A percentile compares a stretch with the other conserved stretches of the same genome.
Evolutionary conservation across 2,329 filamentous ascomycete species (phyloP).

Genomic region (Phialophora tarda): DNA sequence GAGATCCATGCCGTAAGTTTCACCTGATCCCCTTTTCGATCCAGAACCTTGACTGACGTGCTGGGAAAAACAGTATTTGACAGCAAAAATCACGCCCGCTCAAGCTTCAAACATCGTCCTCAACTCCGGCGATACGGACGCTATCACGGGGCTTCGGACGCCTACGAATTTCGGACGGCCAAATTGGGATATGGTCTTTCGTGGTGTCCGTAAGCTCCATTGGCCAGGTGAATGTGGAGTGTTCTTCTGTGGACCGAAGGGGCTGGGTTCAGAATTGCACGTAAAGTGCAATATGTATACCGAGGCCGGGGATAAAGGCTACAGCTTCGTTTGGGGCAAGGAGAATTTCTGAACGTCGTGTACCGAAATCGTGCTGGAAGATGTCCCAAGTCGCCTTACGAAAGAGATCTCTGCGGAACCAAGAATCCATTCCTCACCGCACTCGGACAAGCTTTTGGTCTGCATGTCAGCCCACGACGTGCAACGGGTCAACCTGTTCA

Average conservation of each 20-base stretch:
- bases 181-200: constrained; percentile 91
- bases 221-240: constrained; percentile 74
- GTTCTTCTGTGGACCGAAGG: constrained; percentile 86
- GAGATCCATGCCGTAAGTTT: constrained; percentile 75
- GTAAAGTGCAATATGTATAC: constrained; percentile 88
- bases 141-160: constrained; percentile 80
- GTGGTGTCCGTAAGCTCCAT: constrained; percentile 79
- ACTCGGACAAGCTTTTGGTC: too few species aligned
- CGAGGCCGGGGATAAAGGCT: constrained; percentile 61
- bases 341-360: constrained; percentile 48
- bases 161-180: constrained; percentile 85
- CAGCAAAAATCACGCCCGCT: constrained; percentile 82
- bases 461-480: too few species aligned
- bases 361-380: too few species aligned
- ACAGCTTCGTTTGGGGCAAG: constrained; percentile 60
- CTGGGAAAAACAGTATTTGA: constrained; percentile 66
- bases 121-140: constrained; percentile 77
- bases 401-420: too few species aligned
- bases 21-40: not conserved
- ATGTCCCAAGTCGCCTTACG: too few species aligned
- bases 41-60: not conserved
- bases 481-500: too few species aligned
- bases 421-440: too few species aligned
- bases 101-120: constrained; percentile 93
- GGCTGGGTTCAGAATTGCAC: constrained; percentile 75